These are phyloP conservation scores for Tylopilus orsonianus DNA, from an alignment of 1,284 basidiomycete species.

Conservation along the genomic window DNA sequence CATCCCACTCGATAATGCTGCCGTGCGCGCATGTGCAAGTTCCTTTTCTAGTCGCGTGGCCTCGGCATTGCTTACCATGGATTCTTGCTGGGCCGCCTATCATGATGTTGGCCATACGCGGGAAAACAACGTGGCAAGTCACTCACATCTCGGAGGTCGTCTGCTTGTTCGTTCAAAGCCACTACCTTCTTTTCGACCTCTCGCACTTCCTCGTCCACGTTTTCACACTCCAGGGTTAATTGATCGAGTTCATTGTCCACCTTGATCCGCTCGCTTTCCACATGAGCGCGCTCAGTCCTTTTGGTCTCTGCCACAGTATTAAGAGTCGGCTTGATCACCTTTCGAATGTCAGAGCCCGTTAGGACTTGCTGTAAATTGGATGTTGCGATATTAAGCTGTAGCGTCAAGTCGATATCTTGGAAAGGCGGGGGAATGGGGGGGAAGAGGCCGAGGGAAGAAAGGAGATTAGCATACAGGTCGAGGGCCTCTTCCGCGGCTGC, in stretches of 20 bases:
- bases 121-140: neutral
- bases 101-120: conserved; percentile 8
- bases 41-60: conserved; percentile 65
- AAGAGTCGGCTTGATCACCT: conserved; percentile 70
- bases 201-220: conserved; percentile 68
- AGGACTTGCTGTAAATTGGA: conserved; percentile 66
- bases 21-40: conserved; percentile 66
- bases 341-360: conserved; percentile 62
- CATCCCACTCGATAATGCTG: conserved; percentile 73
- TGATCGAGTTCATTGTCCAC: conserved; percentile 80
- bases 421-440: conserved; percentile 68
- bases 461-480: conserved; percentile 69
- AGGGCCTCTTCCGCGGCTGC: conserved; percentile 78
- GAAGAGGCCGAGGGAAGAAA: conserved; percentile 72
- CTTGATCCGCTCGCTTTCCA: conserved; percentile 73
- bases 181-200: conserved; percentile 69
- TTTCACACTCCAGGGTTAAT: conserved; percentile 73
- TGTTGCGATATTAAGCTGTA: conserved; percentile 74
- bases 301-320: conserved; percentile 67
- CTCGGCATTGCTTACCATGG: conserved; percentile 58
- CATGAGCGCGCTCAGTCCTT: conserved; percentile 60
- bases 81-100: conserved; percentile 75
- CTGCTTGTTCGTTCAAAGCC: conserved; percentile 71
- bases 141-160: conserved; percentile 72
- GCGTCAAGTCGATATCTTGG: conserved; percentile 65